Conservation (phyloP, 768 basidiomycete species). For the Tricholoma flavovirens region DNA sequence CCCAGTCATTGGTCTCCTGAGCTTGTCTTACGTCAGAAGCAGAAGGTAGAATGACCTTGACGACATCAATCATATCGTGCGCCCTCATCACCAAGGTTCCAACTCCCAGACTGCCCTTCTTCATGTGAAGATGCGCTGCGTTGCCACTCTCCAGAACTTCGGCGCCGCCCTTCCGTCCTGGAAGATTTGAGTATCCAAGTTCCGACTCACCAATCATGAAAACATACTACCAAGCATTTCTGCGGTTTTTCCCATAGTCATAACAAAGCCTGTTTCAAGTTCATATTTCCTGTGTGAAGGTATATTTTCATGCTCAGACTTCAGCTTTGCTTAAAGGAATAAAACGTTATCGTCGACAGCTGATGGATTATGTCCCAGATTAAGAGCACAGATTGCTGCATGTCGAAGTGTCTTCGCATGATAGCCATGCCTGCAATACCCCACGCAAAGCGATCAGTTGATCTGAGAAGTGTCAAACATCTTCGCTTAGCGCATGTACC, state of each 20-base stretch:
- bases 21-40: conserved; percentile 12
- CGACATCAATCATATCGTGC: conserved; percentile 17
- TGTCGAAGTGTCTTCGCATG: conserved; percentile 21
- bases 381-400: conserved; percentile 22
- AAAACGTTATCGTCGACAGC: conserved; percentile 17
- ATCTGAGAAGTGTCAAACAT: neutral
- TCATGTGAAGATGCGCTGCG: conserved; percentile 16
- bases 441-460: neutral
- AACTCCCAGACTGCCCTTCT: conserved; percentile 20
- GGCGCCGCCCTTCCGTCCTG: conserved; percentile 12
- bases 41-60: conserved; percentile 20
- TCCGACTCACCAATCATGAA: neutral
- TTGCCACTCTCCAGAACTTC: conserved; percentile 18
- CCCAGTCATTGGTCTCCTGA: conserved; percentile 17
- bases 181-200: neutral
- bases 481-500: conserved; percentile 6
- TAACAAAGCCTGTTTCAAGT: conserved; percentile 14
- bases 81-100: conserved; percentile 16
- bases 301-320: conserved; percentile 13
- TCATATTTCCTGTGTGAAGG: conserved; percentile 16
- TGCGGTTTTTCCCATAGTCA: conserved; percentile 17
- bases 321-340: conserved; percentile 19
- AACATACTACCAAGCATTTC: conserved; percentile 20
- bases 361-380: conserved; percentile 17
- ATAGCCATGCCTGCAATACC: conserved; percentile 15